Evolutionary conservation across 164 flowering plant species (phyloP).

Genomic region (Akebia trifoliata): DNA sequence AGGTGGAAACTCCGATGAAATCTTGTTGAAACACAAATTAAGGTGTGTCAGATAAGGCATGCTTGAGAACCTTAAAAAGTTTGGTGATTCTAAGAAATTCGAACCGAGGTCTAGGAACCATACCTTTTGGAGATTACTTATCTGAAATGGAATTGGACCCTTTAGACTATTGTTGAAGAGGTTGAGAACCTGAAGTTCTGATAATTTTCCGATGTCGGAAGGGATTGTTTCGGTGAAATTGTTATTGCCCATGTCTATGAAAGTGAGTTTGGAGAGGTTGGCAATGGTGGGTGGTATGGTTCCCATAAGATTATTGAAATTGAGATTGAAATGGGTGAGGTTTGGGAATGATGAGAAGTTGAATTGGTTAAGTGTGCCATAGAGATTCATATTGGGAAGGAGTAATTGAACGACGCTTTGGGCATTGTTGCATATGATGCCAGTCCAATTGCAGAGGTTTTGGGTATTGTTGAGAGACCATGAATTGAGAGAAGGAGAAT

Average conservation of each 20-base stretch:
- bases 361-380: slow-evolving; percentile 30
- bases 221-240: slow-evolving; percentile 25
- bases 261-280: slow-evolving; percentile 27
- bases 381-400: slow-evolving; percentile 15
- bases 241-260: slow-evolving; percentile 36
- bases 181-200: slow-evolving; percentile 21
- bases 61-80: slow-evolving; percentile 16
- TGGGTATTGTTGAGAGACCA: slow-evolving; percentile 28
- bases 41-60: slow-evolving; percentile 34
- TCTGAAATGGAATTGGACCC: slow-evolving; percentile 37
- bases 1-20: slow-evolving; percentile 25
- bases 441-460: slow-evolving; percentile 40
- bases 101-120: slow-evolving; percentile 26
- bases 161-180: slow-evolving; percentile 26
- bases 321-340: slow-evolving; percentile 32
- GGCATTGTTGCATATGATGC: slow-evolving; percentile 28
- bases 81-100: slow-evolving; percentile 29
- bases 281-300: slow-evolving; percentile 29
- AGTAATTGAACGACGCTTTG: slow-evolving; percentile 18
- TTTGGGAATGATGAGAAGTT: slow-evolving; percentile 33
- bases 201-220: slow-evolving; percentile 25
- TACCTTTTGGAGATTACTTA: slow-evolving; percentile 33
- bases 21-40: slow-evolving; percentile 17
- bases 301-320: slow-evolving; percentile 27
- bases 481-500: slow-evolving; percentile 21